Evolutionary conservation across 2,329 filamentous ascomycete genomes (phyloP), one percentile per base, ranked within the genome.

Genomic region (Rhinocladiella mackenziei): DNA sequence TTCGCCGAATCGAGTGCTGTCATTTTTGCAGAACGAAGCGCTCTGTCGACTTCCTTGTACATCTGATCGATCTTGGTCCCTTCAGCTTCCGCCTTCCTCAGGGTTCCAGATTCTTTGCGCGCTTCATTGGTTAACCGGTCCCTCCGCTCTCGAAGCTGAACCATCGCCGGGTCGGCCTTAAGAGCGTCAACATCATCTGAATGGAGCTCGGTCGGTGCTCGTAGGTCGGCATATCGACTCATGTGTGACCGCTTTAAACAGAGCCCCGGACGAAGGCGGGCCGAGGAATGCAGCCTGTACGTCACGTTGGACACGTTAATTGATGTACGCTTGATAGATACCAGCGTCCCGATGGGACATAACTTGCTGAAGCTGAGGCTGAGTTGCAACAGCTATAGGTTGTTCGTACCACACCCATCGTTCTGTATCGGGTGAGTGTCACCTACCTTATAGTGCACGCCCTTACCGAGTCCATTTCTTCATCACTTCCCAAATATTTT

Each of bases 101-200:
- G 13, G 18, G 34, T 44, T 29, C 41, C 41, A 14, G 34, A 44
- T 35, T 44, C 34, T 44, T 30, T 15, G 11, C 34, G 23, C n/a
- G 20, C 33, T 44, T 44, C 41, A 15, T 17, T 34, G 34, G 34
- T 37, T 31, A 44, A 39, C 13, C 19, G 34, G 23, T 44, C 33
- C 26, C 41, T 38, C 28, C 39, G 32, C 32, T 44, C 33, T 29
- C 34, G 41, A 44, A 44, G 41, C 33, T 44, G 19, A 44, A 44
- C 22, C 28, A 44, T 44, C 20, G 18, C 34, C 23, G 41, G 41
- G 28, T 44, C 41, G 23, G 30, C 33, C 41, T 44, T 44, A 14
- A 44, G 33, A 38, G 20, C 30, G 22, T 44, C n/a, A 9, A 37
- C 34, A 5, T 39, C 20, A 37, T 40, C 22, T 18, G 41, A 29